Conservation (phyloP, 768 basidiomycete species). For the Multifurca ochricompacta region DNA sequence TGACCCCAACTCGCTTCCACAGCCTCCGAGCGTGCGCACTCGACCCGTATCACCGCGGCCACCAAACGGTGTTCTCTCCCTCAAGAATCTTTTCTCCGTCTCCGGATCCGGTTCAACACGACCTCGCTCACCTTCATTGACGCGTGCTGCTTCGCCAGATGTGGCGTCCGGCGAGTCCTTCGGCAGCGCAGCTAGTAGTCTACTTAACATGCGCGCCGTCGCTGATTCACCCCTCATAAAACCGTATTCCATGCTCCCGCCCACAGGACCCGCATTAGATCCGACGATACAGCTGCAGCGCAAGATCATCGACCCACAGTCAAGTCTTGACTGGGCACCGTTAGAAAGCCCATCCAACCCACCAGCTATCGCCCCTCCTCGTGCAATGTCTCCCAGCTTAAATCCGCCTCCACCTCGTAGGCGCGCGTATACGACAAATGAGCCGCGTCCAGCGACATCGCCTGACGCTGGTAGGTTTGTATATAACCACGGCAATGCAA, state of each 20-base stretch:
- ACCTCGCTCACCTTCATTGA: constrained; percentile 45
- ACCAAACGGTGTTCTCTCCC: constrained; percentile 40
- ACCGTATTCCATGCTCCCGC: constrained; percentile 21
- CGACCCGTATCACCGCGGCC: constrained; percentile 22
- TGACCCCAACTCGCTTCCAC: not conserved
- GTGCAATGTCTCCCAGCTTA: constrained; percentile 25
- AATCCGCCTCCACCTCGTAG: constrained; percentile 28
- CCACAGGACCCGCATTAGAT: constrained; percentile 11
- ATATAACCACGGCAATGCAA: constrained; percentile 29
- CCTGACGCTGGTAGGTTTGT: constrained; percentile 15
- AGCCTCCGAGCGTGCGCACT: constrained; percentile 27
- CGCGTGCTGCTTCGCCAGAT: constrained; percentile 31
- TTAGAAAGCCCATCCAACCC: constrained; percentile 19
- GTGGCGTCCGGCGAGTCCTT: constrained; percentile 47
- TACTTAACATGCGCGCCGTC: constrained; percentile 43
- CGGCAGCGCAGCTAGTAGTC: constrained; percentile 43
- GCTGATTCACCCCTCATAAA: constrained; percentile 22
- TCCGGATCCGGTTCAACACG: constrained; percentile 34
- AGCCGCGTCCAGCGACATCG: constrained; percentile 3
- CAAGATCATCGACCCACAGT: constrained; percentile 19
- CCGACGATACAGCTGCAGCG: constrained; percentile 11
- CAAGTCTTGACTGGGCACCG: constrained; percentile 17
- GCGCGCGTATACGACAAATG: constrained; percentile 27
- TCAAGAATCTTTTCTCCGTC: constrained; percentile 51
- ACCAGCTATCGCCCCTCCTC: constrained; percentile 24